Conservation (phyloP, 163 green algal species). For the Trebouxia gelatinosa region DNA sequence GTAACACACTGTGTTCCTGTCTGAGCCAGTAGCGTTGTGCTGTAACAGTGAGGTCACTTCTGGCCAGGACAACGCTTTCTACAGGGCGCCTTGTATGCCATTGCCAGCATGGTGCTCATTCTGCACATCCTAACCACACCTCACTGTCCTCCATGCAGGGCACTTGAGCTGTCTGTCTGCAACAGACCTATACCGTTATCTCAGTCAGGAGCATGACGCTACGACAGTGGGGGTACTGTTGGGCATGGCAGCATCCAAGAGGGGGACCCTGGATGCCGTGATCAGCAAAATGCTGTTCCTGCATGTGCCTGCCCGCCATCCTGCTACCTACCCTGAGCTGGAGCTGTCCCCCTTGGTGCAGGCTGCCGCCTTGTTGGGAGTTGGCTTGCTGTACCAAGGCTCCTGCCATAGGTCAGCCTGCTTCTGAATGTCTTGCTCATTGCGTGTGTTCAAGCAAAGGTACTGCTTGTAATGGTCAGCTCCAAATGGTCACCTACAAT, state of each 20-base stretch:
- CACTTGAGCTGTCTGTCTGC: conserved; percentile 64
- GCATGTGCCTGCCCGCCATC: conserved; percentile 87
- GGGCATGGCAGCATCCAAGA: conserved; percentile 75
- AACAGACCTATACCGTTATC: conserved; percentile 82
- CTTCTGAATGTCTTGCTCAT: neutral
- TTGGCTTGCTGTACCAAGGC: conserved; percentile 90
- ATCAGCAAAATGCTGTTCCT: conserved; percentile 89
- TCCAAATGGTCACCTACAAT: too few relatives aligned
- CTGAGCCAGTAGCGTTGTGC: neutral
- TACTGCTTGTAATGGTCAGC: too few relatives aligned
- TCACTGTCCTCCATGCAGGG: conserved; percentile 50
- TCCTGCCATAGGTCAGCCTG: conserved; percentile 68
- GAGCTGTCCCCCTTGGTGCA: conserved; percentile 89
- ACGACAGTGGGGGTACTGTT: conserved; percentile 90
- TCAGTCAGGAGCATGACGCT: conserved; percentile 87
- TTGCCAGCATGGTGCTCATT: too few relatives aligned
- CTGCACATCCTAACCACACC: too few relatives aligned
- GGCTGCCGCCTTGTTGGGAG: conserved; percentile 79
- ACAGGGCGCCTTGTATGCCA: too few relatives aligned
- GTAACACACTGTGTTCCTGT: neutral
- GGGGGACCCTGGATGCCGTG: conserved; percentile 56
- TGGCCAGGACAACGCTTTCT: too few relatives aligned
- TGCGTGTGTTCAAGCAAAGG: too few relatives aligned
- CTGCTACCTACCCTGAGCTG: conserved; percentile 83
- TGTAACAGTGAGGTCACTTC: neutral